Evolutionary conservation across 495 filamentous ascomycete species (phyloP).

Genomic region (Xylaria cubensis): DNA sequence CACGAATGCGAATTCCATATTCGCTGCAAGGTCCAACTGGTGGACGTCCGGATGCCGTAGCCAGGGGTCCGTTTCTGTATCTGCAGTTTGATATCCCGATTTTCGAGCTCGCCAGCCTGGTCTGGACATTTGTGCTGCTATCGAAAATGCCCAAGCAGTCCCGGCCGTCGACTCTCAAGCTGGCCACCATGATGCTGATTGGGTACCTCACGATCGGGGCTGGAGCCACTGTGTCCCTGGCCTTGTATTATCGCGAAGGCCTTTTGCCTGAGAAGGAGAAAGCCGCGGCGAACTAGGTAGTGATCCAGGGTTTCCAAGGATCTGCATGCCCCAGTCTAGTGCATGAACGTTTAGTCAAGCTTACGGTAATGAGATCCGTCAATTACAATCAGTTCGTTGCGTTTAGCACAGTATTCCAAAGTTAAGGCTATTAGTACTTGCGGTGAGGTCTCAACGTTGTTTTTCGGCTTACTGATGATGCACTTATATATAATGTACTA

Average conservation of each 20-base stretch:
- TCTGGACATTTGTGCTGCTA: slow-evolving; percentile 32
- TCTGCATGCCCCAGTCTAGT: slow-evolving; percentile 9
- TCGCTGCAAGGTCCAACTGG: slow-evolving; percentile 22
- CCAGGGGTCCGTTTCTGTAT: slow-evolving; percentile 32
- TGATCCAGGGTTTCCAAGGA: background rate
- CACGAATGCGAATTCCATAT: slow-evolving; percentile 31
- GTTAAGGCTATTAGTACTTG: background rate
- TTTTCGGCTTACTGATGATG: slow-evolving; percentile 2
- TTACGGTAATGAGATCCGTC: background rate
- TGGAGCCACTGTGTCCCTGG: slow-evolving; percentile 24
- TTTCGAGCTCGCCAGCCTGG: slow-evolving; percentile 30
- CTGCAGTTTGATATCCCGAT: slow-evolving; percentile 37
- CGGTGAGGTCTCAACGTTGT: slow-evolving; percentile 16
- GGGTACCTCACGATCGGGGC: slow-evolving; percentile 20
- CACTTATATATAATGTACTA: background rate
- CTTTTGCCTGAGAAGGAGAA: slow-evolving; percentile 23
- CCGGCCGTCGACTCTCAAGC: background rate
- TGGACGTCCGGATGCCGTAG: slow-evolving; percentile 22
- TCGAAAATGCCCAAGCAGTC: background rate
- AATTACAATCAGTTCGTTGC: slow-evolving; percentile 2
- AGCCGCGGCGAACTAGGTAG: slow-evolving; percentile 5
- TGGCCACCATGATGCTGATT: slow-evolving; percentile 9
- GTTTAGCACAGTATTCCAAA: background rate
- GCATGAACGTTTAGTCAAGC: slow-evolving; percentile 9
- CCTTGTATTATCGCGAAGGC: slow-evolving; percentile 23